Percentiles rank a stretch among this genome's conserved stretches.
Conservation (phyloP, 129 eudicot genomes). For the Mikania micrantha region DNA sequence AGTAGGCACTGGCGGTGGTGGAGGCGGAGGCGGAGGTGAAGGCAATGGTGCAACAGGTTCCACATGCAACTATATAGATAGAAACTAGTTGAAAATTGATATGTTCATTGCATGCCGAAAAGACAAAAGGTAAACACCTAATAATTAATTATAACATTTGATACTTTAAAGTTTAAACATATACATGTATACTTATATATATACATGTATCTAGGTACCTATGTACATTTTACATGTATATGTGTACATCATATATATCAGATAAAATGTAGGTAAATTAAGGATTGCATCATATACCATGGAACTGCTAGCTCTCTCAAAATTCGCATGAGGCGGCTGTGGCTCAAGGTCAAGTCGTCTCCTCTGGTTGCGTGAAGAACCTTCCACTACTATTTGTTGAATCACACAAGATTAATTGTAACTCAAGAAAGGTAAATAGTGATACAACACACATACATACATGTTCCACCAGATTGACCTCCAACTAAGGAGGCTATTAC, state of each 20-base stretch:
- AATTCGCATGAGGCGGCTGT: neutral
- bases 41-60: neutral
- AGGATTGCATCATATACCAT: neutral
- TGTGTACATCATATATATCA: neutral
- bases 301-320: neutral
- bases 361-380: neutral
- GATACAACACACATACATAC: neutral
- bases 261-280: neutral
- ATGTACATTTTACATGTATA: neutral
- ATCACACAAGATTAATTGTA: neutral
- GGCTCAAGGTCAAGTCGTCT: neutral
- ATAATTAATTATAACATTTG: too few relatives aligned
- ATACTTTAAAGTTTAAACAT: too few relatives aligned
- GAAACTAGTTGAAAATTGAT: neutral
- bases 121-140: neutral
- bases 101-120: neutral
- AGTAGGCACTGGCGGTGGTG: constrained; percentile 23
- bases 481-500: neutral
- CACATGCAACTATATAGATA: neutral
- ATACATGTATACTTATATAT: neutral
- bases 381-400: neutral
- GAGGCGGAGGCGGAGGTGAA: neutral
- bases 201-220: neutral
- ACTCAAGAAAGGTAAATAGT: neutral
- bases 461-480: neutral